Conservation (phyloP, 306 rosid species). For the Trifolium pratense region DNA sequence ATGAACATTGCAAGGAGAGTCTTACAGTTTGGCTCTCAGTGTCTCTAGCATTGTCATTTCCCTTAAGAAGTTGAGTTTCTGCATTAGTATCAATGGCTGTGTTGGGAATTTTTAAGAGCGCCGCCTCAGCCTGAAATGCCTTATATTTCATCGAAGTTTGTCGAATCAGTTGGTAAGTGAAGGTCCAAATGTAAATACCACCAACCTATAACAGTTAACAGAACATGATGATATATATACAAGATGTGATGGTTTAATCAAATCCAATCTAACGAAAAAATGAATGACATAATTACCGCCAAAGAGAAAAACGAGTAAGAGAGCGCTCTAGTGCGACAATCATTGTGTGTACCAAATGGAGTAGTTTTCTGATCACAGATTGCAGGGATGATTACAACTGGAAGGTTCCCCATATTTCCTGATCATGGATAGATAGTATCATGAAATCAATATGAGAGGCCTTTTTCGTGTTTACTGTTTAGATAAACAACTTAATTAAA, state of each 20-base stretch:
- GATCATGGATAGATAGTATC: slow-evolving; percentile 33
- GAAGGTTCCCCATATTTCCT: slow-evolving; percentile 96
- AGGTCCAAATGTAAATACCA: slow-evolving; percentile 79
- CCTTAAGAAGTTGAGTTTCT: slow-evolving; percentile 59
- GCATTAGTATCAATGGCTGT: slow-evolving; percentile 42
- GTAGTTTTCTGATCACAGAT: slow-evolving; percentile 72
- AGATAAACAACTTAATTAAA: neutral
- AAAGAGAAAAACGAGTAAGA: slow-evolving; percentile 88
- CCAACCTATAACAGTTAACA: slow-evolving; percentile 62
- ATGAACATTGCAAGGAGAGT: neutral
- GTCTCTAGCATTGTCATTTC: slow-evolving; percentile 41
- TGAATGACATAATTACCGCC: slow-evolving; percentile 59
- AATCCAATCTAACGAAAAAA: slow-evolving; percentile 3
- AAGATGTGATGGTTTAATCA: neutral
- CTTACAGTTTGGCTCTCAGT: slow-evolving; percentile 54
- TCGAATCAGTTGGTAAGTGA: slow-evolving; percentile 63
- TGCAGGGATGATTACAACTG: slow-evolving; percentile 80
- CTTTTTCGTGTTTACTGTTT: neutral
- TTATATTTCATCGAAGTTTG: slow-evolving; percentile 52
- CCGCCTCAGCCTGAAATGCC: slow-evolving; percentile 53
- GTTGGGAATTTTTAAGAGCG: slow-evolving; percentile 44
- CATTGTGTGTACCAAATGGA: slow-evolving; percentile 66
- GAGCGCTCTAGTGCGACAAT: slow-evolving; percentile 62
- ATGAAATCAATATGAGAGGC: neutral
- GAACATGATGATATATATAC: slow-evolving; percentile 3